Base-by-base conservation (phyloP, 2,329 filamentous ascomycete species). In the Dendrostoma leiphaemia region DNA sequence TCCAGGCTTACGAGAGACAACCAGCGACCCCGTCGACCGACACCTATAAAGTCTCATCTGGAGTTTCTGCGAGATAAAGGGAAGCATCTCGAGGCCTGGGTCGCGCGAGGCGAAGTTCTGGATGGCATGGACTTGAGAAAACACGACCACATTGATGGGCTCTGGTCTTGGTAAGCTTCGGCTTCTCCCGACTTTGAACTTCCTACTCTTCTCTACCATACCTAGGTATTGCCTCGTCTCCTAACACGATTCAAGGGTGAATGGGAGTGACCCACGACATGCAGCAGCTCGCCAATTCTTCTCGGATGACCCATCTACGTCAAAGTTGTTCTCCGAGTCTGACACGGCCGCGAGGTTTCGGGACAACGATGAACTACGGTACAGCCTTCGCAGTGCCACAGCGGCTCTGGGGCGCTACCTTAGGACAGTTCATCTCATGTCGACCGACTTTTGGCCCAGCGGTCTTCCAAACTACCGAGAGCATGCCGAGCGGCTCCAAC, bases 381-480 rank as follows among this genome's bases (percentile, higher is more conserved):
- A 46, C 28, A 46, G 43, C 28, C 43, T 46, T 34, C 43, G 43
- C 12, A 46, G 43, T 17, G 43, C 43, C 15, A 46, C 43, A 31
- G 43, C 43, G 28, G 43, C 28, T 21, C 10, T 46, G 43, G 17
- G 43, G 15, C n/a, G 26, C 24, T 46, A 46, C 17, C 43, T 46
- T 17, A 31, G 43, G 28, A 46, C 43, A 31, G 10, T 46, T 19
- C 43, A 46, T 31, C 17, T 46, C 26, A 46, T 46, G 43, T 46
- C 43, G 17, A 46, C 43, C 26, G 43, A 46, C 43, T 46, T 46
- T 46, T 46, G 43, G 43, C 43, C 43, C 6, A 46, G 7, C 6
- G 43, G 43, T 3, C 43, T 46, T 34, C 43, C 43, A 13, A 46
- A 28, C 28, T 21, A 21, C 43, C n/a, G 23, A 6, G 43, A 46